Conservation (phyloP, 176 grass and related monocot genomes). For the Avena atlantica region DNA sequence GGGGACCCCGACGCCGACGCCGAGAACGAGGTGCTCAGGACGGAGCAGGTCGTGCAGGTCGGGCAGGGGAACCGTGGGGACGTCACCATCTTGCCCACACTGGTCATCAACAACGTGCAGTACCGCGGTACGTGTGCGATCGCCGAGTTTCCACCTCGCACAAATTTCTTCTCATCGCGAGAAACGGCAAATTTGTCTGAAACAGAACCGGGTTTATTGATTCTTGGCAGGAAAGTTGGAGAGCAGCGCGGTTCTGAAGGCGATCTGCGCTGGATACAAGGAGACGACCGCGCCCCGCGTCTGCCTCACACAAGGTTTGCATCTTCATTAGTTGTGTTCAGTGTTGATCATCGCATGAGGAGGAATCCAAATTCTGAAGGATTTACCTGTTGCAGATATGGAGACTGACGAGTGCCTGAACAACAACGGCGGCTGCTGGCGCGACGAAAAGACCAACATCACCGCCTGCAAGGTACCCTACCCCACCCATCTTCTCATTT, state of each 20-base stretch:
- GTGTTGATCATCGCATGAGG: neutral
- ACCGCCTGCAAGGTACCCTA: slow-evolving; percentile 73
- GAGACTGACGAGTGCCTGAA: slow-evolving; percentile 80
- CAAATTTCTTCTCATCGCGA: neutral
- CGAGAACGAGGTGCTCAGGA: slow-evolving; percentile 79
- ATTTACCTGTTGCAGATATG: slow-evolving; percentile 47
- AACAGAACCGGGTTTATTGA: neutral
- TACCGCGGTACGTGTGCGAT: slow-evolving; percentile 58
- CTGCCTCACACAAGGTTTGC: slow-evolving; percentile 74
- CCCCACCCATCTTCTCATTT: neutral
- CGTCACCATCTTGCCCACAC: slow-evolving; percentile 86
- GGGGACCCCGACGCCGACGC: slow-evolving; percentile 73
- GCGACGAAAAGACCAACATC: slow-evolving; percentile 57
- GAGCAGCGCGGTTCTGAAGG: slow-evolving; percentile 72
- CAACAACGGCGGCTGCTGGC: slow-evolving; percentile 85
- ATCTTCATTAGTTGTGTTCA: neutral
- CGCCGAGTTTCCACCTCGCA: neutral
- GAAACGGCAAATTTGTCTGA: neutral
- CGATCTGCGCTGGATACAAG: slow-evolving; percentile 88
- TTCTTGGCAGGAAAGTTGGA: slow-evolving; percentile 71
- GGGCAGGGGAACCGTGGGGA: slow-evolving; percentile 76
- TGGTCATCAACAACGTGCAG: slow-evolving; percentile 92
- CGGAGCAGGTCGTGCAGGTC: slow-evolving; percentile 81
- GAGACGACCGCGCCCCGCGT: slow-evolving; percentile 82
- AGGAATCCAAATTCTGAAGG: neutral